Evolutionary conservation across 2,329 filamentous ascomycete species (phyloP), one percentile per base, ranked within the genome.

Genomic region (Rhytidhysteron rufulum): DNA sequence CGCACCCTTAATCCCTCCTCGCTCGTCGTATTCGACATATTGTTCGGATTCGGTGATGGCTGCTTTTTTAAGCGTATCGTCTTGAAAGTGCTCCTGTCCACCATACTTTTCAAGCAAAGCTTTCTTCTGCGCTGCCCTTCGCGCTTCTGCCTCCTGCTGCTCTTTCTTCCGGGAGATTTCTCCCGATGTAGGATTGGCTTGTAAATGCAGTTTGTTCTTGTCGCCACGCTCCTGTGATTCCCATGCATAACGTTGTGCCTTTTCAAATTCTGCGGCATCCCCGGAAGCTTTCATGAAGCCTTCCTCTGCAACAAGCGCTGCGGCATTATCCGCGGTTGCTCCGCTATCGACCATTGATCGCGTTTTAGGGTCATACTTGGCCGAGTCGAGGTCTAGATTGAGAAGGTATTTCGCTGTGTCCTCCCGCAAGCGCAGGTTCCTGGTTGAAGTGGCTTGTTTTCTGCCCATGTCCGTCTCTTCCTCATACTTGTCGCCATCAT

Each of bases 391-490:
- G 60, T 98, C 93, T 20, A 98, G 79, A 60, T 97, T 97, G 7
- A 96, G 73, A 3, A 98, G 75, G 62, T 98, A 98, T 59, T 96
- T 97, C 17, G 93, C 93, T 1, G 93, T 98, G 63, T 98, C 93
- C 69, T 98, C 93, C 63, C 93, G 80, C 62, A 98, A 82, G 48
- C 93, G 82, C 42, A 98, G 74, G 60, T 97, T 94, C 43, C 89
- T 79, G 1, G 93, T 95, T 5, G 88, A 86, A 17, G 89, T 96
- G 52, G 85, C 85, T 65, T 96, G 89, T 57, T 95, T 85, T 47
- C 90, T 82, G 48, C 90, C 91, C 88, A 98, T 96, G 63, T 97
- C 91, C 19, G 88, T 91, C 63, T 96, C 91, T 59, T 95, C 93
- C 29, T 91, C 89, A 61, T 97, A 97, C 39, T 74, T 76, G 41